Conservation (phyloP, 2,329 filamentous ascomycete genomes). For the Monosporascus sp. region DNA sequence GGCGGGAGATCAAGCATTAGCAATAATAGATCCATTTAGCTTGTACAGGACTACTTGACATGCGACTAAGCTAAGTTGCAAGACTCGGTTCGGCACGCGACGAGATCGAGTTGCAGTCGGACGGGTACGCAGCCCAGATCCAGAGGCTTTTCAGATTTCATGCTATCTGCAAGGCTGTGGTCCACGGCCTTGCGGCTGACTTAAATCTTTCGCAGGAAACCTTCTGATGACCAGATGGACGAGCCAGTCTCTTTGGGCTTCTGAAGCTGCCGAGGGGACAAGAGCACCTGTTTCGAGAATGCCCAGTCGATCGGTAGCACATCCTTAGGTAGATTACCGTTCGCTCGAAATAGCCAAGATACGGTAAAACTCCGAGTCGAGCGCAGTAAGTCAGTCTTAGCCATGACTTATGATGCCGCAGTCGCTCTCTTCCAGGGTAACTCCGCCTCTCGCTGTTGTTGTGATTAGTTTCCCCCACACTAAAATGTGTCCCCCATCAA, state of each 20-base stretch:
- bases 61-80: background rate
- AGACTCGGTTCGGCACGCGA: background rate
- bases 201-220: background rate
- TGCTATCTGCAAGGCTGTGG: background rate
- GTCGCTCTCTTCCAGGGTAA: background rate
- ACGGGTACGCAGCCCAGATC: background rate
- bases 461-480: background rate
- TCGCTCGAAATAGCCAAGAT: background rate
- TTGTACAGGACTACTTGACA: background rate
- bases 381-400: background rate
- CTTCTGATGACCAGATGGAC: background rate
- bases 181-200: background rate
- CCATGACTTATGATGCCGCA: background rate
- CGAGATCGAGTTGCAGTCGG: background rate
- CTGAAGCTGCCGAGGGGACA: background rate
- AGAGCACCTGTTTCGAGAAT: background rate
- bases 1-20: background rate
- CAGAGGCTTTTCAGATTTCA: background rate
- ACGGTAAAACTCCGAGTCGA: background rate
- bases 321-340: background rate
- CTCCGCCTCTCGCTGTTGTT: background rate
- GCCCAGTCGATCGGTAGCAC: background rate
- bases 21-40: background rate
- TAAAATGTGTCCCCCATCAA: constrained; percentile 14
- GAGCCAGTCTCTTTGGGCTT: background rate